Evolutionary conservation across 495 filamentous ascomycete genomes (phyloP).

Genomic region (Cercophora scortea): DNA sequence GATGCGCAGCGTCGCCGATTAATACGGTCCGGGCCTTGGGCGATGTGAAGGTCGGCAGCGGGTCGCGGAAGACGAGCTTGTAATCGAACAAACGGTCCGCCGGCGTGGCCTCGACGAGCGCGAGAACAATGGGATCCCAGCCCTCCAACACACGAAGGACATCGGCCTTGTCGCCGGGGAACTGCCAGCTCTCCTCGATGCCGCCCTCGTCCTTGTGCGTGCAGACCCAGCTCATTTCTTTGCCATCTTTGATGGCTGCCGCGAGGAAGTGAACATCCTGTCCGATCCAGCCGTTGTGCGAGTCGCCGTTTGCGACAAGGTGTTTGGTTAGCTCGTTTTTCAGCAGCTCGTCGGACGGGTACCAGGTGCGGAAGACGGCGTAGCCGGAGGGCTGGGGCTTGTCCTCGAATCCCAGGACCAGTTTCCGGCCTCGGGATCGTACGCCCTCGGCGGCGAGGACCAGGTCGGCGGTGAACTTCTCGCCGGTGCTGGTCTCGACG

Average conservation of each 20-base stretch:
- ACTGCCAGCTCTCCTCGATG: constrained; percentile 49
- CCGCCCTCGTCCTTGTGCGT: constrained; percentile 49
- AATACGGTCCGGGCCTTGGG: constrained; percentile 44
- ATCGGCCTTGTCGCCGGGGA: constrained; percentile 42
- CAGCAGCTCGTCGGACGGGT: constrained; percentile 40
- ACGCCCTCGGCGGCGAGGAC: constrained; percentile 51
- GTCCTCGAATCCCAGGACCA: constrained; percentile 46
- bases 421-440: constrained; percentile 36
- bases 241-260: constrained; percentile 44
- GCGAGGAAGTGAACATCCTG: constrained; percentile 48
- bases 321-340: constrained; percentile 46
- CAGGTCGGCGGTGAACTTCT: constrained; percentile 40
- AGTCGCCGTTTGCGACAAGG: constrained; percentile 44
- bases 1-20: constrained; percentile 58
- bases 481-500: constrained; percentile 34
- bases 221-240: constrained; percentile 52
- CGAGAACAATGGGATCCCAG: constrained; percentile 50
- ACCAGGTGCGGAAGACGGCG: constrained; percentile 42
- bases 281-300: constrained; percentile 41
- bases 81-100: constrained; percentile 46
- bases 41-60: constrained; percentile 52
- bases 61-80: constrained; percentile 57
- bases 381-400: constrained; percentile 43
- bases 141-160: constrained; percentile 41
- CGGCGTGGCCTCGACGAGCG: constrained; percentile 45